phyloP scores from a whole-genome alignment of 1,284 basidiomycete species.

The Paramarasmius palmivorus region DNA sequence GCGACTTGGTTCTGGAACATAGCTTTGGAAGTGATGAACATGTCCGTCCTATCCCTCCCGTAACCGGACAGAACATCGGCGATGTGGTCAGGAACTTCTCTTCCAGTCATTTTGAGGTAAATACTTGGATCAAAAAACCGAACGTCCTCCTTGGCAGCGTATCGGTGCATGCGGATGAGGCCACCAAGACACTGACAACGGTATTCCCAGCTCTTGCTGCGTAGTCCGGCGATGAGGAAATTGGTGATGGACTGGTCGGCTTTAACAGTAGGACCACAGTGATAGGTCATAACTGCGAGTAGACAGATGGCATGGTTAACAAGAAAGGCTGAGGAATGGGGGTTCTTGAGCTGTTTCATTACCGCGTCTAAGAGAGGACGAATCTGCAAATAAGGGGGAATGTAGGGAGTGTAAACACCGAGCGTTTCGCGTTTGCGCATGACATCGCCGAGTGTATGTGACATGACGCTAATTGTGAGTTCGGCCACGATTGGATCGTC shows the following conservation, averaged over 20 bases:
- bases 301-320: slow-evolving; percentile 54
- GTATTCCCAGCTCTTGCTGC: slow-evolving; percentile 50
- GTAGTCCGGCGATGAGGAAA: slow-evolving; percentile 54
- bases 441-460: slow-evolving; percentile 49
- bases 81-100: slow-evolving; percentile 48
- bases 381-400: slow-evolving; percentile 43
- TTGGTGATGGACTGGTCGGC: slow-evolving; percentile 40
- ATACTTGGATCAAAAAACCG: slow-evolving; percentile 42
- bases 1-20: slow-evolving; percentile 54
- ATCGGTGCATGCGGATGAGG: slow-evolving; percentile 47
- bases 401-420: slow-evolving; percentile 35
- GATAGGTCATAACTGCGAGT: slow-evolving; percentile 40
- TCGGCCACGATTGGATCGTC: slow-evolving; percentile 52
- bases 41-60: slow-evolving; percentile 43
- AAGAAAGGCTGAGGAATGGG: slow-evolving; percentile 42
- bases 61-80: slow-evolving; percentile 46
- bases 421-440: slow-evolving; percentile 24
- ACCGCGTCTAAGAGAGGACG: slow-evolving; percentile 43
- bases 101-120: slow-evolving; percentile 37
- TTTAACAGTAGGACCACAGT: slow-evolving; percentile 44
- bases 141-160: slow-evolving; percentile 44
- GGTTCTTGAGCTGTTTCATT: slow-evolving; percentile 43
- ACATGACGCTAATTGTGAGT: slow-evolving; percentile 49
- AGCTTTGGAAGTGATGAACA: slow-evolving; percentile 25
- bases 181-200: slow-evolving; percentile 51